These are phyloP conservation scores for Xylaria sp. DNA, from an alignment of 2,329 filamentous ascomycete genomes.

Conservation along the genomic window DNA sequence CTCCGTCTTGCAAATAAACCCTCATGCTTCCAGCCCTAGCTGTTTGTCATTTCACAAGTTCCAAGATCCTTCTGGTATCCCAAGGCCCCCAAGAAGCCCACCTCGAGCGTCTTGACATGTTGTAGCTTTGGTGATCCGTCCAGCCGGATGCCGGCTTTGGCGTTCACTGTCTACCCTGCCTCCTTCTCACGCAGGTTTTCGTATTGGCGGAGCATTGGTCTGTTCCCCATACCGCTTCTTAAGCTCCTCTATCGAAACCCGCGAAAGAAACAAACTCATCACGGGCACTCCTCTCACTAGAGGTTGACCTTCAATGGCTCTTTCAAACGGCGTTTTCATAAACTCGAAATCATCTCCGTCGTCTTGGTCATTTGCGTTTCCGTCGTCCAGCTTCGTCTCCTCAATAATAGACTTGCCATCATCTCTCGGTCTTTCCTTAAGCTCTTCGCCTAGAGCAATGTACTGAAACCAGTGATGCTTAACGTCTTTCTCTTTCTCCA, in stretches of 20 bases:
- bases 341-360: conserved; percentile 57
- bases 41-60: neutral
- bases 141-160: neutral
- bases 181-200: neutral
- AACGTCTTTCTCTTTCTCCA: conserved; percentile 43
- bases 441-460: conserved; percentile 57
- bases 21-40: conserved; percentile 7
- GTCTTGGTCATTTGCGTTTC: conserved; percentile 34
- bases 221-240: conserved; percentile 52
- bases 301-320: conserved; percentile 52
- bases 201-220: conserved; percentile 39
- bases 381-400: conserved; percentile 45
- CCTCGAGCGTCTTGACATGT: conserved; percentile 7
- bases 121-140: neutral
- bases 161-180: neutral
- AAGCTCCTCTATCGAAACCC: conserved; percentile 57
- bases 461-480: conserved; percentile 54
- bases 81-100: neutral
- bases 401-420: conserved; percentile 43
- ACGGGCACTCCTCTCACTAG: conserved; percentile 52
- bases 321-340: conserved; percentile 59
- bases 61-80: neutral
- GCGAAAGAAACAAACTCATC: conserved; percentile 64
- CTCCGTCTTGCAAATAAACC: neutral
- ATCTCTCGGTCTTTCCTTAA: conserved; percentile 32